A percentile compares a stretch with the other conserved stretches of the same genome.
phyloP scores from a whole-genome alignment of 257 asterid genomes.

The Capsicum chinense region DNA sequence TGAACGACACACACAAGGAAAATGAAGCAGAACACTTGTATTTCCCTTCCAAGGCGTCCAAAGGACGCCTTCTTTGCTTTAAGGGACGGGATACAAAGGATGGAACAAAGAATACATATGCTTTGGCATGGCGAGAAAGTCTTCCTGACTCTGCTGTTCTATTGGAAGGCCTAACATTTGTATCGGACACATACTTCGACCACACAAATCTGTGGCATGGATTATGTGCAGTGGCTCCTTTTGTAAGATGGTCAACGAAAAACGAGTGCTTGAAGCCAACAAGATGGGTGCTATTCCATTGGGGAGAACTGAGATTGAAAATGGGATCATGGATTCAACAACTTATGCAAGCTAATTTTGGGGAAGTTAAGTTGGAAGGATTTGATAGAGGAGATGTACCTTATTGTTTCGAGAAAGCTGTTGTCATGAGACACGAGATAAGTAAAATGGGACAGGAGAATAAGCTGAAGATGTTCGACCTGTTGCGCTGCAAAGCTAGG shows the following conservation, averaged over 20 bases:
- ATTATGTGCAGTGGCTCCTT: constrained; percentile 41
- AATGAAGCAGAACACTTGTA: constrained; percentile 41
- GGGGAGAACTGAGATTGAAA: constrained; percentile 43
- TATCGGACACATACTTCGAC: constrained; percentile 43
- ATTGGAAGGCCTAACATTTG: constrained; percentile 45
- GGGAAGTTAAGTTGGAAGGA: constrained; percentile 40
- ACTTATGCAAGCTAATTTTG: constrained; percentile 34
- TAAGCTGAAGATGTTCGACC: constrained; percentile 37
- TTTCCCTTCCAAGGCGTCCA: constrained; percentile 44
- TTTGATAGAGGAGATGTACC: constrained; percentile 38
- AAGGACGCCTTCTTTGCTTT: constrained; percentile 41
- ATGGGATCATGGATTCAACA: constrained; percentile 47
- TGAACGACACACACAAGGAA: constrained; percentile 37
- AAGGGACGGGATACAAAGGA: constrained; percentile 39
- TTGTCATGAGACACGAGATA: constrained; percentile 46
- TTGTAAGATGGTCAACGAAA: constrained; percentile 47
- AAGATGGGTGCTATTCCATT: constrained; percentile 46
- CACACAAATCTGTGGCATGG: constrained; percentile 50
- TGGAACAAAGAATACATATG: constrained; percentile 44
- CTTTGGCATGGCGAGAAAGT: constrained; percentile 45
- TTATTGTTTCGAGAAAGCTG: constrained; percentile 49
- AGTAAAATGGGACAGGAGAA: constrained; percentile 41
- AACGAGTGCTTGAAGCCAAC: constrained; percentile 39
- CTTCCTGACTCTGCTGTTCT: constrained; percentile 42
- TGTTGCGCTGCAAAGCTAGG: constrained; percentile 45